Conservation (phyloP, 2,329 filamentous ascomycete genomes). For the Bimuria novae-zelandiae region DNA sequence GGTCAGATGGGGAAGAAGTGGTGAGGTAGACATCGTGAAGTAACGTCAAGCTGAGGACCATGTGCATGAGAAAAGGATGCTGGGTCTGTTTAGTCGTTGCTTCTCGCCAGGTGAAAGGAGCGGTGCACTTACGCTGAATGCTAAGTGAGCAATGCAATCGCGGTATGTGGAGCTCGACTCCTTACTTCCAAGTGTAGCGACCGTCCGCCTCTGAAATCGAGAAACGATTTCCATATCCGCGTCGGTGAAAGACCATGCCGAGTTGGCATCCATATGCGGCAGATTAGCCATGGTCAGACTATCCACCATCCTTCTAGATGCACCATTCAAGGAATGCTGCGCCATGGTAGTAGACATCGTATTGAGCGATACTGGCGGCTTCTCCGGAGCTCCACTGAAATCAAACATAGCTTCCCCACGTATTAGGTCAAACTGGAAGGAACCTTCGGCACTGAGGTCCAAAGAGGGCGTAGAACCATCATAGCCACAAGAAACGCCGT, state of each 20-base stretch:
- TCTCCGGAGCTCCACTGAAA: constrained; percentile 2
- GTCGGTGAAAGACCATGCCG: constrained; percentile 23
- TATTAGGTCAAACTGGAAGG: constrained; percentile 28
- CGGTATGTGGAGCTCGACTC: constrained; percentile 42
- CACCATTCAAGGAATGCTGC: constrained; percentile 14
- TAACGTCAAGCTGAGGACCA: constrained; percentile 57
- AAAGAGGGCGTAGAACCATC: constrained; percentile 37
- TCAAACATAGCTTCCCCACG: constrained; percentile 3
- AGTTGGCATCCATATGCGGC: background rate
- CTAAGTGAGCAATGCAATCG: constrained; percentile 46
- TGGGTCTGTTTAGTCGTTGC: constrained; percentile 20
- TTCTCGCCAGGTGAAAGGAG: background rate
- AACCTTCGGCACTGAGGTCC: constrained; percentile 37
- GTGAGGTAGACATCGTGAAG: constrained; percentile 58
- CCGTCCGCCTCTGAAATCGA: constrained; percentile 51
- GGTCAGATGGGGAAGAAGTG: constrained; percentile 16
- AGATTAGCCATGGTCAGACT: background rate
- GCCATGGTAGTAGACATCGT: constrained; percentile 19
- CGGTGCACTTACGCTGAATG: constrained; percentile 47
- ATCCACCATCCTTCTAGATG: background rate
- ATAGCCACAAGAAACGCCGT: constrained; percentile 57
- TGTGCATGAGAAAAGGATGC: constrained; percentile 61
- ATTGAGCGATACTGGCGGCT: constrained; percentile 20
- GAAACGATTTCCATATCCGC: constrained; percentile 40
- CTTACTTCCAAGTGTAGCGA: constrained; percentile 47